Base-by-base conservation (phyloP, 169 alveolate species). In the Cryptosporidium bovis region DNA sequence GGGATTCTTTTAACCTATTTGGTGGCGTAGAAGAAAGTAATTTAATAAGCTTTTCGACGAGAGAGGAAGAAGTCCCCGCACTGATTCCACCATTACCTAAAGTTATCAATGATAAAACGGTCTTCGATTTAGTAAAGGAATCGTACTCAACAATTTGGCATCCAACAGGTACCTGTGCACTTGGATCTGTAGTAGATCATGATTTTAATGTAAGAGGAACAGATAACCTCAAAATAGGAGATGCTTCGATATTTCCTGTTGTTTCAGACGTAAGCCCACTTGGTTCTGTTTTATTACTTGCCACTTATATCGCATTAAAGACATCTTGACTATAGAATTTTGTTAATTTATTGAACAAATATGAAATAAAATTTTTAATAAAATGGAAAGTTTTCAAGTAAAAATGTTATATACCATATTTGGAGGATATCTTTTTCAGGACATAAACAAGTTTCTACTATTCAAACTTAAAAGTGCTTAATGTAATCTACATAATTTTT, bases 121-220 rank as follows among this genome's bases (percentile, higher is more conserved):
- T 60, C 5, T 77, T 77, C 56, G 71, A 77, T 18, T 12, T 77
- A 66, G 87, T 77, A 3, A 77, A 77, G 46, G 87, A 77, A 16
- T 77, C 87, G 6, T 77, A 77, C 46, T 77, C 87, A 60, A 77
- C 87, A 60, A 77, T 77, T 18, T 77, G 87, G 87, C 87, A 77
- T 44, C 87, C 87, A 20, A 77, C 87, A 12, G 87, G 87, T 77
- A 77, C 87, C 8, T 77, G 87, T 46, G 40, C 87, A 60, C 48
- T 77, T 13, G 87, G 87, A 34, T 77, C 87, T 12, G 87, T 77
- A 36, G 62, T 77, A 27, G 87, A 77, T 20, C 33, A 33, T 33
- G 71, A 77, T 29, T 77, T 77, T 44, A 77, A 56, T 3, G 87
- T 77, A 13, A 77, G 64, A 77, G 87, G 87, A 6, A 77, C 71